Evolutionary conservation across 2,329 filamentous ascomycete genomes (phyloP).

Genomic region (Mollisia scopiformis): DNA sequence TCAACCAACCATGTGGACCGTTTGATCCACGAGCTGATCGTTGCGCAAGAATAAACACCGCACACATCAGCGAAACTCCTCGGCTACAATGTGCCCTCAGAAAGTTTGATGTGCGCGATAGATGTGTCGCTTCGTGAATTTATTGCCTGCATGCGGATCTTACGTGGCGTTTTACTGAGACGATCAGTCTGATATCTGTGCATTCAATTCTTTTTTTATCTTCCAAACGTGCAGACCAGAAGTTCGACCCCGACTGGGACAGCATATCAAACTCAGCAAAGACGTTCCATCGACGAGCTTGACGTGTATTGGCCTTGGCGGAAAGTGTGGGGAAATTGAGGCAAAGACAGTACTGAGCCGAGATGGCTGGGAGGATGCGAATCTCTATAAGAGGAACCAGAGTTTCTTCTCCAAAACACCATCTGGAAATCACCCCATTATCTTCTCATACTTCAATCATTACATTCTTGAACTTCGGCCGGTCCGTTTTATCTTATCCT

Average conservation of each 20-base stretch:
- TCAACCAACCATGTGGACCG: background rate
- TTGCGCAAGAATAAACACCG: background rate
- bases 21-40: background rate
- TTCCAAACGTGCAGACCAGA: conserved; percentile 3
- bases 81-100: background rate
- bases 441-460: conserved; percentile 18
- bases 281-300: conserved; percentile 19
- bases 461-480: conserved; percentile 27
- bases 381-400: conserved; percentile 8
- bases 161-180: conserved; percentile 10
- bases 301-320: conserved; percentile 12
- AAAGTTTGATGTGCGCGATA: conserved; percentile 1
- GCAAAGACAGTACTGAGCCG: conserved; percentile 6
- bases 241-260: background rate
- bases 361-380: background rate
- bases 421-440: conserved; percentile 26
- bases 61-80: background rate
- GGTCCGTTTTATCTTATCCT: conserved; percentile 25
- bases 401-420: conserved; percentile 10
- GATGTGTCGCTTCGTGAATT: conserved; percentile 1
- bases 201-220: conserved; percentile 11
- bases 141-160: background rate
- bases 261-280: conserved; percentile 9
- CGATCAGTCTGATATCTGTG: conserved; percentile 8
- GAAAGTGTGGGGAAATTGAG: background rate